Evolutionary conservation across 2,329 filamentous ascomycete species (phyloP).

Genomic region (Amphichorda felina): DNA sequence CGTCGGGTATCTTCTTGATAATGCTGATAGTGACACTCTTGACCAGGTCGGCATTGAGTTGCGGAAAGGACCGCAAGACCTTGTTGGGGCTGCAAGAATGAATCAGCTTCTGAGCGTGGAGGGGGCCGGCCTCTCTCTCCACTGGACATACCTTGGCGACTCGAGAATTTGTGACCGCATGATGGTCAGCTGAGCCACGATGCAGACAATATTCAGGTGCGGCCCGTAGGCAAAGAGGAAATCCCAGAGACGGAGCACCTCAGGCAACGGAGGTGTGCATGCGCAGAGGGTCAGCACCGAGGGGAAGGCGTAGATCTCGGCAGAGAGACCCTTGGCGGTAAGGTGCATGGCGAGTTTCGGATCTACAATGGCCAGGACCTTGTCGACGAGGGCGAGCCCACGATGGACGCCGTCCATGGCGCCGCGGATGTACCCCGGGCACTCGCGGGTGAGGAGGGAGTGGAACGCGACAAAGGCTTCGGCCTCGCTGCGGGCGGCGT

Average conservation of each 20-base stretch:
- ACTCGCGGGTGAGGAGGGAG: slow-evolving; percentile 75
- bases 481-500: slow-evolving; percentile 85
- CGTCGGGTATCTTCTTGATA: slow-evolving; percentile 79
- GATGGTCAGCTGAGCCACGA: slow-evolving; percentile 86
- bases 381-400: slow-evolving; percentile 82
- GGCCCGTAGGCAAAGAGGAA: slow-evolving; percentile 94
- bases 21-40: slow-evolving; percentile 78
- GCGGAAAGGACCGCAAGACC: slow-evolving; percentile 76
- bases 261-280: slow-evolving; percentile 86
- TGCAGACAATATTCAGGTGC: slow-evolving; percentile 90
- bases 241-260: slow-evolving; percentile 91
- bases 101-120: slow-evolving; percentile 9
- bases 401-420: slow-evolving; percentile 97
- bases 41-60: slow-evolving; percentile 71
- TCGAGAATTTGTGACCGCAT: slow-evolving; percentile 75
- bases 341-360: slow-evolving; percentile 77
- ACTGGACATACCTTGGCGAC: slow-evolving; percentile 64
- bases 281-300: slow-evolving; percentile 90
- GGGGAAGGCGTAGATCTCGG: slow-evolving; percentile 93
- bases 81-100: slow-evolving; percentile 67
- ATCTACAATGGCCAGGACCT: slow-evolving; percentile 83
- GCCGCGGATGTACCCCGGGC: slow-evolving; percentile 85
- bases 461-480: slow-evolving; percentile 91
- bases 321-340: slow-evolving; percentile 74
- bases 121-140: neutral